Percentiles rank a stretch among this genome's conserved stretches.
phyloP scores from a whole-genome alignment of 345 rosid species.

The Euphorbia pulcherrima region DNA sequence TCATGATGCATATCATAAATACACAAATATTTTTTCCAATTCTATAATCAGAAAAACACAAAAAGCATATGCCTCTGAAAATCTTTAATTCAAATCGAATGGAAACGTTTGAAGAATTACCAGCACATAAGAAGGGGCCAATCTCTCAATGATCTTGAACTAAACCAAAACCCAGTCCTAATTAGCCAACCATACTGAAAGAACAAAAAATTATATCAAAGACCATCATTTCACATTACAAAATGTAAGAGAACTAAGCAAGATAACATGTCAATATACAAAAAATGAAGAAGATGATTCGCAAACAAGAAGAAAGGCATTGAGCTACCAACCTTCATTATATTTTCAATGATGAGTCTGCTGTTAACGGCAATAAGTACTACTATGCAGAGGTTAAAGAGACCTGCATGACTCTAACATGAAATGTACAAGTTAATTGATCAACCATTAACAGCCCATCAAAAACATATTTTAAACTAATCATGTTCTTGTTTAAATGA shows the following conservation, averaged over 20 bases:
- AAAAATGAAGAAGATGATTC: not conserved
- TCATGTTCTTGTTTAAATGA: not conserved
- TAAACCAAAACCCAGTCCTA: constrained; percentile 86
- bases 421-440: not conserved
- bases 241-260: not conserved
- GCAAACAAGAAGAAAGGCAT: not conserved
- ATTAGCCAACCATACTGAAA: constrained; percentile 97
- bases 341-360: constrained; percentile 89
- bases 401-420: constrained; percentile 95
- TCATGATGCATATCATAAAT: constrained; percentile 7
- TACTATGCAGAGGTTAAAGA: constrained; percentile 91
- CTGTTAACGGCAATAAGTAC: constrained; percentile 96
- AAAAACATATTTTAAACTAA: not conserved
- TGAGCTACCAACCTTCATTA: constrained; percentile 67
- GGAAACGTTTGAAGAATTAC: constrained; percentile 32
- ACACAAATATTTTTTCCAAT: not conserved
- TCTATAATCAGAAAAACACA: not conserved
- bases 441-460: not conserved
- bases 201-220: not conserved
- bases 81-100: not conserved
- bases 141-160: constrained; percentile 77
- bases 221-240: not conserved
- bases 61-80: not conserved
- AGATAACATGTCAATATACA: not conserved
- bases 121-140: constrained; percentile 99